Conservation (phyloP, 2,329 filamentous ascomycete species). For the Lasiodiplodia sp. region DNA sequence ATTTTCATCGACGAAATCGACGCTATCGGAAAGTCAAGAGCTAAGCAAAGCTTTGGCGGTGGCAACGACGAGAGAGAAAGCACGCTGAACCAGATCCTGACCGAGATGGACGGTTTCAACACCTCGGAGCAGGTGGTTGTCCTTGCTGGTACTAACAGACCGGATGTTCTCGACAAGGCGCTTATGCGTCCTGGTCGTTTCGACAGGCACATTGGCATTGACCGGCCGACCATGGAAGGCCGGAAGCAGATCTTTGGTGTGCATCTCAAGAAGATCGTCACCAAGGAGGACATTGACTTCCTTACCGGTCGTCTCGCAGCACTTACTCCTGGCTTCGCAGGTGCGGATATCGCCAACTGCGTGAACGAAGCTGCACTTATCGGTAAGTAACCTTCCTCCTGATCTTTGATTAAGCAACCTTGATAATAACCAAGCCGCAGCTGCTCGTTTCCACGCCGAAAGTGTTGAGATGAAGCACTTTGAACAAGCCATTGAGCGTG, state of each 20-base stretch:
- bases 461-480: slow-evolving; percentile 90
- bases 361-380: slow-evolving; percentile 97
- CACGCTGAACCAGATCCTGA: slow-evolving; percentile 97
- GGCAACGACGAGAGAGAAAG: slow-evolving; percentile 97
- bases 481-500: slow-evolving; percentile 96
- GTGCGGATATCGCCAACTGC: slow-evolving; percentile 97
- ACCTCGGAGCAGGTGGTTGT: slow-evolving; percentile 96
- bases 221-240: slow-evolving; percentile 95
- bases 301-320: slow-evolving; percentile 88
- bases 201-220: slow-evolving; percentile 94
- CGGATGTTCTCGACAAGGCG: slow-evolving; percentile 93
- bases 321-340: slow-evolving; percentile 93
- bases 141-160: slow-evolving; percentile 93
- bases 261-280: slow-evolving; percentile 93
- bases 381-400: slow-evolving; percentile 65
- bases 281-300: slow-evolving; percentile 86
- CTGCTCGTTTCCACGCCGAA: slow-evolving; percentile 81
- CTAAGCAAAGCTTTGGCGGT: slow-evolving; percentile 82
- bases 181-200: slow-evolving; percentile 97
- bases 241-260: slow-evolving; percentile 96
- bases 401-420: background rate
- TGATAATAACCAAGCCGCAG: slow-evolving; percentile 63
- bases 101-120: slow-evolving; percentile 99
- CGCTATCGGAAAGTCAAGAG: slow-evolving; percentile 89
- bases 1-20: slow-evolving; percentile 99